Base-by-base conservation (phyloP, 2,329 filamentous ascomycete species). In the Epichloe sibirici region DNA sequence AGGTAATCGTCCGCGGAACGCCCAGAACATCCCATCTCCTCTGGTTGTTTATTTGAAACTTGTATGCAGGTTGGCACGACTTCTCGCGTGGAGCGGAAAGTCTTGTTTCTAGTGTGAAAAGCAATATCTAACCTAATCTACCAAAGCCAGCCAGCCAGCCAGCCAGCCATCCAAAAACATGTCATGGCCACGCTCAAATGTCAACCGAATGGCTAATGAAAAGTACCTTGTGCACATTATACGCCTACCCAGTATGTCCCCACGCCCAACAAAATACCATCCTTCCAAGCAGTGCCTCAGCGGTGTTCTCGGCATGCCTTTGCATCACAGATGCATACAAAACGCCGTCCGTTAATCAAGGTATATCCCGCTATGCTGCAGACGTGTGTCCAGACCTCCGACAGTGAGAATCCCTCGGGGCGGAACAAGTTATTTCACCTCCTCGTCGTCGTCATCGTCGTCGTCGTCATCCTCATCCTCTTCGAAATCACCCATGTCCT, bases 401-500 rank as follows among this genome's bases (percentile, higher is more conserved):
- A 8, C 12, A 9, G 3, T 37, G 34, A 37, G 15, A 11, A 23
- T 17, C 15, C 23, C 42, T n/a, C n/a, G 13, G 5, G 40, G 48
- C 7, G 28, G 17, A 5, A 17, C 35, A 17, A 9, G 21, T 13
- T 39, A 31, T 7, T 45, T 28, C 17, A 12, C 47, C 5, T 47
- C 51, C 3, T 53, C 52, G 13, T 51, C 52, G 11, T 53, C 52
- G n/a, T 50, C 42, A 8, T 53, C 52, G 5, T 51, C 50, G 5
- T 53, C 53, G 1, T 57, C 55, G 3, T 77, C 75, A 6, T 78
- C 79, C 23, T 82, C 77, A 2, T 74, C 73, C 12, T 78, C 77
- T 8, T 79, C 78, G 42, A 77, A 78, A 45, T 85, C 81, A 35
- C 78, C 77, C 68, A 79, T 74, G 25, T 79, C 76, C 31, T 80